Percentiles rank a stretch among this genome's conserved stretches.
These are phyloP conservation scores for Solanum ahanhuiri DNA, from an alignment of 257 asterid species.

Conservation along the genomic window DNA sequence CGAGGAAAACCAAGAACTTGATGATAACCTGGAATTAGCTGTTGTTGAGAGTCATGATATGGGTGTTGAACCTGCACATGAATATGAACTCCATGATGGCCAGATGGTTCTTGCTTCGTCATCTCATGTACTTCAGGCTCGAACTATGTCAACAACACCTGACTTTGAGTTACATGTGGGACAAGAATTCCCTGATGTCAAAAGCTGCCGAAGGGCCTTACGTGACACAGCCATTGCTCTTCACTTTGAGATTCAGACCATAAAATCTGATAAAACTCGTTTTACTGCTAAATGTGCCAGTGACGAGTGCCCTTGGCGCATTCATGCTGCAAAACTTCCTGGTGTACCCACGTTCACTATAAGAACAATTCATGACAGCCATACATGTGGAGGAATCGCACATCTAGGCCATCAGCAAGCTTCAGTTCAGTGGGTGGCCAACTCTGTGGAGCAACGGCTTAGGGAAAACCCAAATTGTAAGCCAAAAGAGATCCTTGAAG, in stretches of 20 bases:
- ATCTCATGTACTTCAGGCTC: conserved; percentile 63
- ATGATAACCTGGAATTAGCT: conserved; percentile 61
- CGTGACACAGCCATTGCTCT: conserved; percentile 90
- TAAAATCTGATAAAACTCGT: conserved; percentile 88
- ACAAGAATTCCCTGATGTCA: conserved; percentile 89
- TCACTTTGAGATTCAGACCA: conserved; percentile 89
- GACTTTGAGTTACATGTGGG: conserved; percentile 81
- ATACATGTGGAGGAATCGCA: conserved; percentile 74
- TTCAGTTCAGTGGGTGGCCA: conserved; percentile 97
- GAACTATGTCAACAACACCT: conserved; percentile 44
- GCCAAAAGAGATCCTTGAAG: conserved; percentile 93
- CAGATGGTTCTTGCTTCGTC: conserved; percentile 43
- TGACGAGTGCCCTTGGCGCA: conserved; percentile 94
- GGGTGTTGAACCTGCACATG: conserved; percentile 44
- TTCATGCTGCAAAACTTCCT: conserved; percentile 94
- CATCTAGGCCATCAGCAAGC: conserved; percentile 99
- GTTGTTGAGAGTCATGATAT: conserved; percentile 53
- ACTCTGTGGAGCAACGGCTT: conserved; percentile 79
- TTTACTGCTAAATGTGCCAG: conserved; percentile 86
- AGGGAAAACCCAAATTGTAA: conserved; percentile 81
- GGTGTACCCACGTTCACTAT: conserved; percentile 90
- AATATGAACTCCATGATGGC: conserved; percentile 34
- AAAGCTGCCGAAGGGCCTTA: conserved; percentile 85
- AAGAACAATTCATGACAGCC: conserved; percentile 72
- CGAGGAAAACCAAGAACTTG: conserved; percentile 54